These are phyloP conservation scores for Thelephora terrestris DNA, from an alignment of 1,284 basidiomycete genomes.

Conservation along the genomic window DNA sequence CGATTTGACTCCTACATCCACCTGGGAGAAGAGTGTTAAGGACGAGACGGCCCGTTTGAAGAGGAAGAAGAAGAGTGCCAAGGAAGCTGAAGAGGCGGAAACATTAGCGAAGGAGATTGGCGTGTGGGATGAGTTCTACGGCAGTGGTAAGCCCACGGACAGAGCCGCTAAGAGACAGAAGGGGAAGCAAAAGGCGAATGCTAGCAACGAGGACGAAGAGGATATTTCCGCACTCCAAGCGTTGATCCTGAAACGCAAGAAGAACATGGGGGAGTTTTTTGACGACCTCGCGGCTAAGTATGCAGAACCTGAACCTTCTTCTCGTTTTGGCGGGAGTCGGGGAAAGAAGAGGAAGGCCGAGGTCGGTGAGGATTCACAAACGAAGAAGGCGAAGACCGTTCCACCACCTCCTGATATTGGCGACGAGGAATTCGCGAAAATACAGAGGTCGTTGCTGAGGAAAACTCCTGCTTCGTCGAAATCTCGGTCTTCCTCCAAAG, in stretches of 20 bases:
- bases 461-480: slow-evolving; percentile 19
- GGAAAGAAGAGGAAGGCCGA: slow-evolving; percentile 43
- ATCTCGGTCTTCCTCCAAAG: slow-evolving; percentile 19
- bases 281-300: slow-evolving; percentile 82
- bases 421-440: slow-evolving; percentile 57
- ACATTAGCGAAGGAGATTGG: slow-evolving; percentile 79
- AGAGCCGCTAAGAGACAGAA: slow-evolving; percentile 52
- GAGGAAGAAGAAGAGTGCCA: slow-evolving; percentile 63
- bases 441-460: slow-evolving; percentile 51
- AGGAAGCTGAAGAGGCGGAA: slow-evolving; percentile 83
- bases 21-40: slow-evolving; percentile 65
- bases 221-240: slow-evolving; percentile 70
- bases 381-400: slow-evolving; percentile 36
- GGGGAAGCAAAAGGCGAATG: slow-evolving; percentile 26
- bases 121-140: slow-evolving; percentile 94
- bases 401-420: slow-evolving; percentile 46
- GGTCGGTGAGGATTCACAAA: slow-evolving; percentile 31
- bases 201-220: slow-evolving; percentile 37
- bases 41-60: slow-evolving; percentile 71
- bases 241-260: slow-evolving; percentile 71
- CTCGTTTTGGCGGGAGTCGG: slow-evolving; percentile 32
- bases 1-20: slow-evolving; percentile 43
- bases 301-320: slow-evolving; percentile 31
- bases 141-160: slow-evolving; percentile 61
- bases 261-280: slow-evolving; percentile 63